phyloP scores from a whole-genome alignment of 1,139 yeast genomes.

The Hyphopichia wangnamkhiaoensis region DNA sequence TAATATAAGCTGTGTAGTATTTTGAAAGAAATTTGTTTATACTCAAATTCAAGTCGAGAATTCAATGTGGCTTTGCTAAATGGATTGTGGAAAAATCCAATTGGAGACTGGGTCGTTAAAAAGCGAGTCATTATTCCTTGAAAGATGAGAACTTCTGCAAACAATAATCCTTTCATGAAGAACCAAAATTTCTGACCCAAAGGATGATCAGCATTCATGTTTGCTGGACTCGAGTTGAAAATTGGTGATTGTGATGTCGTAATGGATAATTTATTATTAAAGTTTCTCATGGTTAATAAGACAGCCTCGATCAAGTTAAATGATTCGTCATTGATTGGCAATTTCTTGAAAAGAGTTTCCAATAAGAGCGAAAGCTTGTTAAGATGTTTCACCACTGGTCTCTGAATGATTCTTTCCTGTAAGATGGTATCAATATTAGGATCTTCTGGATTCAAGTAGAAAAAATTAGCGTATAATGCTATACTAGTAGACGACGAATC shows the following conservation, averaged over 20 bases:
- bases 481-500: conserved; percentile 1
- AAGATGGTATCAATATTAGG: conserved; percentile 15
- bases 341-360: conserved; percentile 30
- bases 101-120: conserved; percentile 1
- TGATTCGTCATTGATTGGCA: conserved; percentile 18
- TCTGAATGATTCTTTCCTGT: conserved; percentile 20
- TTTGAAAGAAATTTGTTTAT: conserved; percentile 33
- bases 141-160: conserved; percentile 53
- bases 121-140: conserved; percentile 56
- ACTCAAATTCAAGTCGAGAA: conserved; percentile 17
- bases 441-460: conserved; percentile 11
- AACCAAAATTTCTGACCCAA: conserved; percentile 33
- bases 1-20: conserved; percentile 51
- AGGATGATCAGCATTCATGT: conserved; percentile 12
- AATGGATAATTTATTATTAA: conserved; percentile 26
- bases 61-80: background rate
- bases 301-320: conserved; percentile 21
- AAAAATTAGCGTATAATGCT: conserved; percentile 21
- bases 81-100: background rate
- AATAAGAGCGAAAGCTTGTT: conserved; percentile 50
- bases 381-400: conserved; percentile 52
- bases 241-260: conserved; percentile 22
- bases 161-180: conserved; percentile 45
- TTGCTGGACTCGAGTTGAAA: conserved; percentile 19
- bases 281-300: conserved; percentile 22